Percentiles rank a stretch among this genome's conserved stretches.
phyloP scores from a whole-genome alignment of 257 asterid genomes.

The Fraxinus cuspidata region DNA sequence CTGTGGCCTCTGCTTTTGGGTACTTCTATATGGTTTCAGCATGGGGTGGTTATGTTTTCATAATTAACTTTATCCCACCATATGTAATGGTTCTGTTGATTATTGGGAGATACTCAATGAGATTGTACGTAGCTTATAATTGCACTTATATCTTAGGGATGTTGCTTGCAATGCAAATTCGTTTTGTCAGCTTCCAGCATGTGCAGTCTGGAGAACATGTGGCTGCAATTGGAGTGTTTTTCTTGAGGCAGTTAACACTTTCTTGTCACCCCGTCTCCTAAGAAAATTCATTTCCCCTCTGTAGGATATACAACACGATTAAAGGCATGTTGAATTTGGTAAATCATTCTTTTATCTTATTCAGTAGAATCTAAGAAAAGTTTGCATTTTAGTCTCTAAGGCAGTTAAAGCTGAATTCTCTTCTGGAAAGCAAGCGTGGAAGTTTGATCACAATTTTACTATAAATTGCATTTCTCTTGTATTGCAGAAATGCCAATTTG shows the following conservation, averaged over 20 bases:
- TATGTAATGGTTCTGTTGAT: constrained; percentile 88
- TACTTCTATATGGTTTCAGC: constrained; percentile 99
- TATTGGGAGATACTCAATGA: constrained; percentile 94
- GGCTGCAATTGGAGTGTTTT: constrained; percentile 99
- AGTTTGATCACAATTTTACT: constrained; percentile 14
- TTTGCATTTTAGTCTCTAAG: background rate
- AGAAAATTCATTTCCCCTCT: background rate
- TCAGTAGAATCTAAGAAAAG: background rate
- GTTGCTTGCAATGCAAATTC: constrained; percentile 98
- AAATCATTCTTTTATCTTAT: constrained; percentile 10
- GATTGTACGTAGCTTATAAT: constrained; percentile 91
- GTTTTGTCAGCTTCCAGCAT: constrained; percentile 96
- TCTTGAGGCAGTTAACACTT: constrained; percentile 81
- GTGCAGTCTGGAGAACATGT: constrained; percentile 99
- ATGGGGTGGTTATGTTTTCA: constrained; percentile 99
- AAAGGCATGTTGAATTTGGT: constrained; percentile 8
- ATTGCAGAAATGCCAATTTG: background rate
- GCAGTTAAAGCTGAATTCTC: constrained; percentile 8
- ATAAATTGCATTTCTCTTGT: background rate
- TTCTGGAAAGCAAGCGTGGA: background rate
- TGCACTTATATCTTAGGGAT: constrained; percentile 87
- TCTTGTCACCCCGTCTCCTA: background rate
- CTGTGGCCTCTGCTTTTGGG: constrained; percentile 93
- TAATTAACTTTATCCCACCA: constrained; percentile 87
- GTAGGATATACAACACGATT: background rate